These are phyloP conservation scores for Lactifluus volemus DNA, from an alignment of 768 basidiomycete species.

Conservation along the genomic window DNA sequence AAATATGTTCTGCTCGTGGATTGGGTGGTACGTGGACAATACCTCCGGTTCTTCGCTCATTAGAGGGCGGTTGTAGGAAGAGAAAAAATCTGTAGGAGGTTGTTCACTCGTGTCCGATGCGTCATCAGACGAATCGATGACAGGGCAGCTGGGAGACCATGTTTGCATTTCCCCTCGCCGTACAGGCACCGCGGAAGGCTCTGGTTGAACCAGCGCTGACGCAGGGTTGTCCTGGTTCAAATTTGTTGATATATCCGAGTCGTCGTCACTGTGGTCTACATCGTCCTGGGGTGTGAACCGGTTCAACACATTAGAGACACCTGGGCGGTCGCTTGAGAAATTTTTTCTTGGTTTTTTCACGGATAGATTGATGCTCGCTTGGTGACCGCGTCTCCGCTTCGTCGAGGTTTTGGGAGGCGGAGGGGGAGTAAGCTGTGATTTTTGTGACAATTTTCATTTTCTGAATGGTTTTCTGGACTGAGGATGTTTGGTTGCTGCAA, in stretches of 20 bases:
- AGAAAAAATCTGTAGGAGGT: constrained; percentile 28
- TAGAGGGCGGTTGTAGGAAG: background rate
- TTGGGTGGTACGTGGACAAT: constrained; percentile 46
- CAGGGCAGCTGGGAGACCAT: constrained; percentile 53
- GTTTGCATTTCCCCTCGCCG: constrained; percentile 25
- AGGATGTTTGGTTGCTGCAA: constrained; percentile 10
- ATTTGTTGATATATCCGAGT: constrained; percentile 22
- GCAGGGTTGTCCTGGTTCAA: constrained; percentile 21
- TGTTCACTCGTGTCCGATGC: constrained; percentile 6
- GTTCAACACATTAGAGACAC: constrained; percentile 25
- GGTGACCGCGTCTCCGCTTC: constrained; percentile 38
- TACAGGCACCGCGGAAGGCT: background rate
- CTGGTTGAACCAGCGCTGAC: background rate
- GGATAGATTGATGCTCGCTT: background rate
- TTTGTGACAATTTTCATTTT: background rate
- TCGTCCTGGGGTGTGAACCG: constrained; percentile 32
- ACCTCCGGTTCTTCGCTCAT: constrained; percentile 15
- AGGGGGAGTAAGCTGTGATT: background rate
- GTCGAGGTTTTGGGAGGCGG: constrained; percentile 24
- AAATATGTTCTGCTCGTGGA: constrained; percentile 38
- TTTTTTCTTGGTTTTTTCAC: constrained; percentile 27
- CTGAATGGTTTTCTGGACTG: background rate
- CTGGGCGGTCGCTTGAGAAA: constrained; percentile 22
- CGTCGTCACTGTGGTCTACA: constrained; percentile 20
- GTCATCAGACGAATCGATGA: constrained; percentile 27